Base-by-base conservation (phyloP, 2,329 filamentous ascomycete genomes). In the Phaeophleospora eucalypticola region DNA sequence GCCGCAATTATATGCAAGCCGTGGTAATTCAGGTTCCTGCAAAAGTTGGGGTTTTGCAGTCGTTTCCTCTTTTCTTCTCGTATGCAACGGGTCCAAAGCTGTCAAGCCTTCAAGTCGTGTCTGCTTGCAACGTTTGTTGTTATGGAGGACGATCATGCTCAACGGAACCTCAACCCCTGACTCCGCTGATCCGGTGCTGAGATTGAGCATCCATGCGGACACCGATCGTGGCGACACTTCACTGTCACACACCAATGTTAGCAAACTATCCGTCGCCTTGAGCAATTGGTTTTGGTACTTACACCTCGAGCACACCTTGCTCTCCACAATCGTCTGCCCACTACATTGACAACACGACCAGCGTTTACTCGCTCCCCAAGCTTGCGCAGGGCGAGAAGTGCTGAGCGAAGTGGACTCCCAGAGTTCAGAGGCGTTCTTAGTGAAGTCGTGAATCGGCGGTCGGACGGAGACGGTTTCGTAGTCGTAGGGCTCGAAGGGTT, bases 291-390 rank as follows among this genome's bases (percentile, higher is more conserved):
- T n/a, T n/a, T n/a, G n/a, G n/a, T n/a, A n/a, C n/a, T n/a, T n/a
- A n/a, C n/a, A 32, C 18, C 53, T 58, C 9, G 54, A 41, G 40
- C 62, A 64, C n/a, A 58, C 48, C 10, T 24, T 48, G 46, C 62
- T 57, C 53, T 64, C 62, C 6, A 60, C 56, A 29, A 63, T 60
- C 32, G 61, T 64, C 20, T 52, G 44, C 3, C 47, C 52, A 2
- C 37, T 15, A 35, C 60, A 64, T 3, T 33, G 15, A 33, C 60
- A 63, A 51, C 62, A 64, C 8, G 51, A 57, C 62, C 62, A 64
- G 9, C 59, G 52, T 41, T 60, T 62, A 8, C 41, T 41, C 40
- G 36, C 46, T 14, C 43, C 43, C 59, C 60, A 60, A 2, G 49
- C 40, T 8, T 18, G 15, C 3, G 32, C 36, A 1, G 60, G 58